Conservation (phyloP, 139 green algal genomes). For the Haematococcus lacustris region DNA sequence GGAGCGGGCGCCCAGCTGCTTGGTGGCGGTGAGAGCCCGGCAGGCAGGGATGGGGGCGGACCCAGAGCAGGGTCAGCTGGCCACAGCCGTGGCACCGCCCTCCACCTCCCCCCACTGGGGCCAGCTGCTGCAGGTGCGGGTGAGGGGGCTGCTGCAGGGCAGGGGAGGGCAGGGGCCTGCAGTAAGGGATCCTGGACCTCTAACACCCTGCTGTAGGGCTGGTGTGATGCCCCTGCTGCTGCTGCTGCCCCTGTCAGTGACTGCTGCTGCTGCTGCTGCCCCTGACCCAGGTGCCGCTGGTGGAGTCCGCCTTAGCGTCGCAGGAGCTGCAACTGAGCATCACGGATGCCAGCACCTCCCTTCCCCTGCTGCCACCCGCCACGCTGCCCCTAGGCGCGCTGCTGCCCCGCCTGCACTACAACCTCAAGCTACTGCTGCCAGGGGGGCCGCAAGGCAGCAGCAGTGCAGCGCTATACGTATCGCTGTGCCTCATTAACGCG, state of each 20-base stretch:
- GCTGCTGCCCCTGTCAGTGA: no score
- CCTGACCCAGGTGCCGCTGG: no score
- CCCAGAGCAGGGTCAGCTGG: no score
- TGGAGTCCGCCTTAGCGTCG: background rate
- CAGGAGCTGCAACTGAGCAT: no score
- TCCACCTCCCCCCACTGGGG: constrained; percentile 13
- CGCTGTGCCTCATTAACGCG: constrained; percentile 20
- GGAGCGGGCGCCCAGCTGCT: constrained; percentile 8
- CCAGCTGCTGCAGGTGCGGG: constrained; percentile 12
- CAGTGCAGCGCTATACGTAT: constrained; percentile 30
- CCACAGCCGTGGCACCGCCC: constrained; percentile 8
- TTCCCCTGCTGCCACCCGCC: constrained; percentile 24
- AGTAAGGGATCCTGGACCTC: no score
- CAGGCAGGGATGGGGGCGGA: background rate
- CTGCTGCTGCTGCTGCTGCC: background rate
- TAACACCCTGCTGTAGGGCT: background rate
- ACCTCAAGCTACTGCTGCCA: constrained; percentile 26
- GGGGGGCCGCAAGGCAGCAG: constrained; percentile 21
- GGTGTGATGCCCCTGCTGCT: background rate
- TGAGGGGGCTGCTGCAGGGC: background rate
- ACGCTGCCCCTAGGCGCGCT: background rate
- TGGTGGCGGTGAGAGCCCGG: no score
- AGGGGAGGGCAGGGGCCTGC: background rate
- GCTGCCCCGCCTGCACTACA: constrained; percentile 24
- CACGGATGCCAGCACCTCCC: no score